Evolutionary conservation across 305 asterid species (phyloP).

Genomic region (Solanum hybrid): DNA sequence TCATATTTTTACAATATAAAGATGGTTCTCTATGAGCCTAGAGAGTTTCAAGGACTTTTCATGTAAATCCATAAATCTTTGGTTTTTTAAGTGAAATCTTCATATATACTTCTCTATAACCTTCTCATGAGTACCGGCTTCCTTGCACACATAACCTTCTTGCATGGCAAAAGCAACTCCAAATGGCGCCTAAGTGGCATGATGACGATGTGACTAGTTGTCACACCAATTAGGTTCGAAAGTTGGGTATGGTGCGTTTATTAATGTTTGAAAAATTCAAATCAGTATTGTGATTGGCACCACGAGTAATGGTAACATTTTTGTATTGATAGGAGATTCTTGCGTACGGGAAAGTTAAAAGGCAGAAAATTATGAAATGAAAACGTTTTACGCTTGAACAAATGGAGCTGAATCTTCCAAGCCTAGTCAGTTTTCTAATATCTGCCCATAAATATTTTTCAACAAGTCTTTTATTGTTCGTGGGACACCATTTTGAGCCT

Average conservation of each 20-base stretch:
- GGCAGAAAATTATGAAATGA: not conserved
- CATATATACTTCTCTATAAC: not conserved
- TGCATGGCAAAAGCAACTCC: not conserved
- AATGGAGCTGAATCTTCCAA: not conserved
- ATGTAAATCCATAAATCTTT: not conserved
- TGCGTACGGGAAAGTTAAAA: not conserved
- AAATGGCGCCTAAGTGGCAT: not conserved
- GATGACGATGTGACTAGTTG: not conserved
- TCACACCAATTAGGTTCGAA: not conserved
- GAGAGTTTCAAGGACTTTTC: not conserved
- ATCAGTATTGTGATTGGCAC: not conserved
- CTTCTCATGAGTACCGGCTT: not conserved
- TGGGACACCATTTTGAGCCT: not conserved
- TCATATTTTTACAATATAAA: not conserved
- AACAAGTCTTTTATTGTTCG: not conserved
- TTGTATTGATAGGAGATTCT: not conserved
- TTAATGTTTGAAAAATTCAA: not conserved
- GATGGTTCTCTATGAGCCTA: not conserved
- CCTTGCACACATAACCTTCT: not conserved
- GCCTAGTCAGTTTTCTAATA: not conserved
- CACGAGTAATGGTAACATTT: not conserved
- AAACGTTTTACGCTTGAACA: not conserved
- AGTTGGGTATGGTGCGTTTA: not conserved
- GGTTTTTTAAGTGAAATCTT: not conserved
- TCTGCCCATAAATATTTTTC: not conserved